Evolutionary conservation across 1,284 basidiomycete genomes (phyloP).

Genomic region (Cutaneotrichosporon spelunceum): DNA sequence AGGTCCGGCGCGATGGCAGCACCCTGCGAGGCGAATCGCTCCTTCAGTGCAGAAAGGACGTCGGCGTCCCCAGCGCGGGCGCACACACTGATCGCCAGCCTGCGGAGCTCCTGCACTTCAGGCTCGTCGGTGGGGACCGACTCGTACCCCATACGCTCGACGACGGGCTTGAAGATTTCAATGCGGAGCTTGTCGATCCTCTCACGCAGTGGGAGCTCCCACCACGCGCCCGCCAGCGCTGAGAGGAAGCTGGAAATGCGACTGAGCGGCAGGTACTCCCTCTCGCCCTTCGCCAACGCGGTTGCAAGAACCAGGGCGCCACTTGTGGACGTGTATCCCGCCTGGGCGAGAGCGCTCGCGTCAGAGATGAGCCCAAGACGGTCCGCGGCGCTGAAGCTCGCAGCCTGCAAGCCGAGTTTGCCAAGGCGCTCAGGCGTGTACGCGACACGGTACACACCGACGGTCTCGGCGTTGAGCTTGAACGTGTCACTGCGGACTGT

Average conservation of each 20-base stretch:
- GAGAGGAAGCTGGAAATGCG: conserved; percentile 53
- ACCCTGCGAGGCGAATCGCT: conserved; percentile 70
- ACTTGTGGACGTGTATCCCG: conserved; percentile 72
- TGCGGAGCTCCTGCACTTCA: conserved; percentile 71
- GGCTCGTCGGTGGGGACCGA: conserved; percentile 67
- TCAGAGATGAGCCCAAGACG: conserved; percentile 82
- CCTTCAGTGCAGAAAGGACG: conserved; percentile 69
- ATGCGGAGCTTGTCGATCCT: conserved; percentile 63
- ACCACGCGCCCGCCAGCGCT: conserved; percentile 69
- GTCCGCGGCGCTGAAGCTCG: conserved; percentile 78
- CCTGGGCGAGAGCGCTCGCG: conserved; percentile 72
- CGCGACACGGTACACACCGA: conserved; percentile 81
- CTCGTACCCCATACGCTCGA: conserved; percentile 75
- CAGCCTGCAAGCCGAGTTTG: conserved; percentile 75
- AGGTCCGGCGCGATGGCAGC: conserved; percentile 77
- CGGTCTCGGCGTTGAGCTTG: conserved; percentile 86
- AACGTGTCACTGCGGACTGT: conserved; percentile 63
- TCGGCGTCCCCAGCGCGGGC: conserved; percentile 61
- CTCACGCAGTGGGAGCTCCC: conserved; percentile 67
- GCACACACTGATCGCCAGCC: conserved; percentile 67
- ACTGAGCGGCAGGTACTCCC: conserved; percentile 58
- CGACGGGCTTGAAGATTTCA: conserved; percentile 75
- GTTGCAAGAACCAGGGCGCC: conserved; percentile 70
- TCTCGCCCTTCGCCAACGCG: conserved; percentile 63
- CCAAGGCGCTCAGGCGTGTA: conserved; percentile 78